Percentiles rank a stretch among this genome's conserved stretches.
phyloP scores from a whole-genome alignment of 2,329 filamentous ascomycete species.

The Fusarium nygamai region DNA sequence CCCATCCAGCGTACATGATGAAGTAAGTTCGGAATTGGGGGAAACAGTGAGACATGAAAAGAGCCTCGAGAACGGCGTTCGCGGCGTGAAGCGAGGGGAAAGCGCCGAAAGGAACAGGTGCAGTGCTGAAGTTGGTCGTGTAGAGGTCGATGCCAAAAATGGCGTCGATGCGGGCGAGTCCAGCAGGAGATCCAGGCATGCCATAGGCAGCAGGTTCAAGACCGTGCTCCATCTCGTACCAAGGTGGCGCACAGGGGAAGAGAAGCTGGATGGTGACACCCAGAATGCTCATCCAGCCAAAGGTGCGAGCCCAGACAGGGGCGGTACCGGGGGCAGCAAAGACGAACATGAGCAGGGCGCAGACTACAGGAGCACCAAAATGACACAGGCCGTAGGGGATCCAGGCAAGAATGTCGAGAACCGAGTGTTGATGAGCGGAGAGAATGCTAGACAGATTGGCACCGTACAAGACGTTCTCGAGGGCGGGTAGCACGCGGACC shows the following conservation, averaged over 20 bases:
- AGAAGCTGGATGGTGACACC: conserved; percentile 89
- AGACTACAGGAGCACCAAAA: conserved; percentile 85
- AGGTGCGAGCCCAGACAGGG: conserved; percentile 84
- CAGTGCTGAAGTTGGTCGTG: conserved; percentile 89
- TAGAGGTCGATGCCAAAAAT: conserved; percentile 94
- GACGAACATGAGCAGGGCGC: conserved; percentile 82
- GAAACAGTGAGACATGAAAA: conserved; percentile 95
- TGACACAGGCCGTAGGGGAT: conserved; percentile 92
- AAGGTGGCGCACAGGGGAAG: conserved; percentile 94
- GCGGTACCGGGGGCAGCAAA: conserved; percentile 88
- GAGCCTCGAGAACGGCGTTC: conserved; percentile 86
- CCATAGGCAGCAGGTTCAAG: conserved; percentile 91
- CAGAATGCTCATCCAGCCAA: conserved; percentile 91
- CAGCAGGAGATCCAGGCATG: conserved; percentile 88
- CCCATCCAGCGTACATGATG: conserved; percentile 86
- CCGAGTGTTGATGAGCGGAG: conserved; percentile 84
- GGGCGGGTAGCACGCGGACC: conserved; percentile 91
- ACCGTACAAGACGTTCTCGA: conserved; percentile 96
- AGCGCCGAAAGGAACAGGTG: conserved; percentile 91
- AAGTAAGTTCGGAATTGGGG: conserved; percentile 83
- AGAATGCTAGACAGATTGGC: conserved; percentile 96
- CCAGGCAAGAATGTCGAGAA: conserved; percentile 91
- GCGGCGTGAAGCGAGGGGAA: conserved; percentile 94
- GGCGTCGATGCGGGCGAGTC: conserved; percentile 86
- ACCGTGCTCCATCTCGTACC: conserved; percentile 96